Base-by-base conservation (phyloP, 202 grass and related monocot genomes). In the Bolboschoenoplectus hybrid region DNA sequence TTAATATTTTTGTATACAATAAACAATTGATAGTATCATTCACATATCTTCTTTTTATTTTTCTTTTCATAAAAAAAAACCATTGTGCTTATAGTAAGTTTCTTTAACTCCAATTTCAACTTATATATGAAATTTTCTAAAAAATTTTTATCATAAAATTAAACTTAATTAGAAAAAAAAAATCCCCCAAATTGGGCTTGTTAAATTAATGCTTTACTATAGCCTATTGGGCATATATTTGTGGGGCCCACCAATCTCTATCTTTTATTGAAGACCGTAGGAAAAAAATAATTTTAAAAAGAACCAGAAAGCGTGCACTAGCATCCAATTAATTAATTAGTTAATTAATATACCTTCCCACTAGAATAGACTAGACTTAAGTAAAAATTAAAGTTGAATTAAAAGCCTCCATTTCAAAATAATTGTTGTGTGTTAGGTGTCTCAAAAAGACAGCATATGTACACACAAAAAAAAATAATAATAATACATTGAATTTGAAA, bases 251-350 rank as follows among this genome's bases (percentile, higher is more conserved):
- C 69, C 44, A 47, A 49, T 50, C 9, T 45, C 52, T 80, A 58
- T 38, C 52, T 80, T 80, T 80, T 58, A 1, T 12, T 40, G 36
- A 80, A 81, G 14, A 81, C 14, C 34, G 0, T 46, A 64, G 80
- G 6, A 82, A 66, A 50, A 10, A 50, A 10, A 49, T 66, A 32
- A 82, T 43, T 67, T 16, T 40, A 60, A 58, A 66, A 45, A 65
- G 14, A 17, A 62, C 5, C n/a, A 49, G n/a, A 56, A 69, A 83
- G 81, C 62, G 81, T 69, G 63, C 81, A 53, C 43, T 56, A 69
- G 63, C 63, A 7, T 83, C 63, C 81, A 16, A 83, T 50, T 45
- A 83, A 83, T 51, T 19, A 35, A 66, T 66, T 63, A 16, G 69
- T 50, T 45, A 83, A 83, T 51, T 19, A 35, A 66, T 66, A 50